These are phyloP conservation scores for Dionaea muscipula DNA, from an alignment of 179 eudicot species.

Conservation along the genomic window DNA sequence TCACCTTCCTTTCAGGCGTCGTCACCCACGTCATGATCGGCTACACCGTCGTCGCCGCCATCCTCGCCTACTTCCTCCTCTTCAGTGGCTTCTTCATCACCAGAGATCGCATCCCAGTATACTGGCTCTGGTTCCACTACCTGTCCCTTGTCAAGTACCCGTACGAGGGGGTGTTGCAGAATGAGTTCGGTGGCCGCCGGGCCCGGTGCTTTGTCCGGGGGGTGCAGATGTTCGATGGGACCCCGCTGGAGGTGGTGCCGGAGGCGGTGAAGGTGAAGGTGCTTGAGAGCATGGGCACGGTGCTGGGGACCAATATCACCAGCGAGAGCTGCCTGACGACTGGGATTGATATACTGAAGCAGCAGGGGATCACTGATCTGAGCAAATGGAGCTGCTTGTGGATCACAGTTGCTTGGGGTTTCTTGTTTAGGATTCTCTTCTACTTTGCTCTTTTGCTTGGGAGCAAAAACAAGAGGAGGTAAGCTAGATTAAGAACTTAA, in stretches of 20 bases:
- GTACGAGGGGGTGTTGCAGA: conserved; percentile 52
- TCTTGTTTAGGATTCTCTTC: conserved; percentile 58
- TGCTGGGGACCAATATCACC: conserved; percentile 45
- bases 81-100: conserved; percentile 77
- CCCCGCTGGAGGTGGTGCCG: conserved; percentile 42
- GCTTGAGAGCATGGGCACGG: conserved; percentile 35
- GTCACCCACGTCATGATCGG: conserved; percentile 57
- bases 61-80: conserved; percentile 57
- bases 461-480: conserved; percentile 67
- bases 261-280: conserved; percentile 30
- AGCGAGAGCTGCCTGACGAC: conserved; percentile 51
- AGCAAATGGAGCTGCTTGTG: conserved; percentile 50
- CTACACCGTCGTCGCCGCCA: conserved; percentile 59
- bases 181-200: conserved; percentile 47
- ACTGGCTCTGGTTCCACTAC: conserved; percentile 84
- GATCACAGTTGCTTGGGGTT: conserved; percentile 63
- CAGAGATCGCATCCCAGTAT: conserved; percentile 48
- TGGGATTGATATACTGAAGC: conserved; percentile 44
- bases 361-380: conserved; percentile 51
- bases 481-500: neutral
- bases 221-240: conserved; percentile 52
- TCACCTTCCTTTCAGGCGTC: conserved; percentile 68
- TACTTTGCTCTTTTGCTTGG: conserved; percentile 54
- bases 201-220: conserved; percentile 68
- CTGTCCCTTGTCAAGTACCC: conserved; percentile 67